Evolutionary conservation across 2,329 filamentous ascomycete genomes (phyloP).

Genomic region (Arthrinium phaeospermum): DNA sequence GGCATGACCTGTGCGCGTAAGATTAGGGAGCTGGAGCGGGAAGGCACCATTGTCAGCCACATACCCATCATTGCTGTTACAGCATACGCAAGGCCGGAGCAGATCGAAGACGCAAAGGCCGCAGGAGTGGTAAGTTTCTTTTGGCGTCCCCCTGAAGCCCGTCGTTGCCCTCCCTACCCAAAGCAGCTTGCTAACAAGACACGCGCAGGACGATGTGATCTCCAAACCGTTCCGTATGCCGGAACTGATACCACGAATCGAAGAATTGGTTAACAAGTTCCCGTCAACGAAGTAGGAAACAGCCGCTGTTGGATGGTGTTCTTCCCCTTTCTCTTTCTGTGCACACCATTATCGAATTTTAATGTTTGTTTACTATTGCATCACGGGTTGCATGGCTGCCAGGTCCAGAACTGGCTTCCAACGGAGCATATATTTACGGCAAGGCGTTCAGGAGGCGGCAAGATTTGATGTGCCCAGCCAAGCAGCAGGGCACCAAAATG

Average conservation of each 20-base stretch:
- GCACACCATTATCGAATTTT: conserved; percentile 3
- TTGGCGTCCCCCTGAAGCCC: background rate
- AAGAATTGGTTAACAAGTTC: conserved; percentile 52
- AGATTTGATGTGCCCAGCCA: background rate
- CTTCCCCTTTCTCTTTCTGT: background rate
- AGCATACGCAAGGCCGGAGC: conserved; percentile 77
- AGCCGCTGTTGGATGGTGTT: background rate
- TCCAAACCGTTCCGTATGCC: conserved; percentile 80
- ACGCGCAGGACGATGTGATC: conserved; percentile 71
- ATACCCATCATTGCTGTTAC: conserved; percentile 86
- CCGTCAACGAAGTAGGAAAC: conserved; percentile 15
- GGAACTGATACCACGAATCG: conserved; percentile 72
- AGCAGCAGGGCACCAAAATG: background rate
- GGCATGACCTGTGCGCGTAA: conserved; percentile 74
- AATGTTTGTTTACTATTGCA: conserved; percentile 4
- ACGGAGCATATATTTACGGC: background rate
- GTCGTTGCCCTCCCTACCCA: too few species aligned
- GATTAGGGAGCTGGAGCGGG: conserved; percentile 71
- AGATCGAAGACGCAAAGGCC: conserved; percentile 72
- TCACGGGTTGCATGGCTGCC: conserved; percentile 7
- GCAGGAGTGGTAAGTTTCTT: conserved; percentile 70
- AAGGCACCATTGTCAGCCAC: conserved; percentile 65
- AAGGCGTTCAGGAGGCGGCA: conserved; percentile 11
- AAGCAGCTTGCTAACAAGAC: conserved; percentile 28
- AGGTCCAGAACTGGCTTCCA: background rate